Evolutionary conservation across 2,329 filamentous ascomycete species (phyloP), one percentile per base, ranked within the genome.

Genomic region (Tympanopsis confertula): DNA sequence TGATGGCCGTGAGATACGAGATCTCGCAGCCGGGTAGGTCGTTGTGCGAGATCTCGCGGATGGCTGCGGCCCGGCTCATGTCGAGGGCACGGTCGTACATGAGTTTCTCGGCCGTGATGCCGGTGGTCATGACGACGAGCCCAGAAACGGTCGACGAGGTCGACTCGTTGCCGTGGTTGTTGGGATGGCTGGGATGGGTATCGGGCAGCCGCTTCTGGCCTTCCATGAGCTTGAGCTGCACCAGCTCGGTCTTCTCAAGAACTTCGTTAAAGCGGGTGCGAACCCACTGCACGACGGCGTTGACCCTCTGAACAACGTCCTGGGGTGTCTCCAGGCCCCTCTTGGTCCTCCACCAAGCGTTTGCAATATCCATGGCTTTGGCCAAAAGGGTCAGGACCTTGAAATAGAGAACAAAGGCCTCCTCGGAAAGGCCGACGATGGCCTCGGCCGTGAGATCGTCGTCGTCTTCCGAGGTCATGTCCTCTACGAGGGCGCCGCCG

Each of bases 71-170:
- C 38, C 87, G 78, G 55, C 87, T 95, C 91, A 98, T 96, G 56
- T 98, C 91, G 15, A 96, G 66, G 1, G 91, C 91, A 35, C 91
- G 84, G 49, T 98, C 91, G 54, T 94, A 98, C 87, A 98, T 95
- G 35, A 98, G 68, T 60, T 89, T 94, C 63, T 96, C 91, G 0
- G 91, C 91, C 17, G 87, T 95, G 40, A 95, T 79, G 1, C 89
- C 91, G 2, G 85, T 78, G 12, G 85, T 93, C 19, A 98, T 70
- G 36, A 83, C 74, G 19, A 95, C 86, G 38, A 85, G 82, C 42
- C 91, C 86, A 2, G 75, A 71, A 13, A 81, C 79, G 3, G 76
- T 72, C n/a, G 70, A 72, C 13, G 71, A 68, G 1, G 68, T 69
- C 3, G 72, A 64, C 17, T 74, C 73, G 19, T 67, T 58, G 3